phyloP scores from a whole-genome alignment of 495 filamentous ascomycete genomes.

The Daldinia childiae region DNA sequence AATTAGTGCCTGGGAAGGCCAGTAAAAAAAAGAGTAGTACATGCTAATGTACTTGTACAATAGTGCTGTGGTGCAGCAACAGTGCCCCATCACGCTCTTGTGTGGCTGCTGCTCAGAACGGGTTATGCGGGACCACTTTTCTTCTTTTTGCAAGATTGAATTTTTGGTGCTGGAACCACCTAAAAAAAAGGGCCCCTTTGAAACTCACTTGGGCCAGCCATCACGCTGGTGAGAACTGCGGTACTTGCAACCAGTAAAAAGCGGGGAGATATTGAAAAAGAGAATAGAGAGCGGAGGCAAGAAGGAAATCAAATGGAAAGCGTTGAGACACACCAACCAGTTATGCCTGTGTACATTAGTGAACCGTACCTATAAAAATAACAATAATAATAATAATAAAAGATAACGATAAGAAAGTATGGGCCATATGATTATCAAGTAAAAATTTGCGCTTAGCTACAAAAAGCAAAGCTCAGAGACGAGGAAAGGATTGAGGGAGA shows the following conservation, averaged over 20 bases:
- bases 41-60: constrained; percentile 34
- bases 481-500: constrained; percentile 8
- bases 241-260: constrained; percentile 36
- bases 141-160: constrained; percentile 1
- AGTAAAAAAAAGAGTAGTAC: constrained; percentile 19
- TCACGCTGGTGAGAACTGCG: constrained; percentile 28
- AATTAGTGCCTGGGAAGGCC: constrained; percentile 31
- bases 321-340: constrained; percentile 47
- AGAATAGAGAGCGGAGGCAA: constrained; percentile 42
- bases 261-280: constrained; percentile 31
- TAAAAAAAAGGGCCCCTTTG: constrained; percentile 30
- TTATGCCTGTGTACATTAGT: constrained; percentile 27
- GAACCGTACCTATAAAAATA: constrained; percentile 31
- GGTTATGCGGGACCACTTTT: constrained; percentile 29
- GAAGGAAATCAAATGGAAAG: constrained; percentile 43
- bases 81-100: constrained; percentile 32
- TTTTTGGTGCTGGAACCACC: constrained; percentile 39
- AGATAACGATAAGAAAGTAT: constrained; percentile 42
- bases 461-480: constrained; percentile 21
- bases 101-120: constrained; percentile 34
- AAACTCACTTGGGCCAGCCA: constrained; percentile 29
- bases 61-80: constrained; percentile 36
- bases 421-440: constrained; percentile 24
- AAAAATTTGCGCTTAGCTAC: constrained; percentile 25
- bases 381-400: constrained; percentile 25